A percentile compares a stretch with the other conserved stretches of the same genome.
These are phyloP conservation scores for Hanseniaspora hatyaiensis DNA, from an alignment of 805 yeast genomes.

Conservation along the genomic window DNA sequence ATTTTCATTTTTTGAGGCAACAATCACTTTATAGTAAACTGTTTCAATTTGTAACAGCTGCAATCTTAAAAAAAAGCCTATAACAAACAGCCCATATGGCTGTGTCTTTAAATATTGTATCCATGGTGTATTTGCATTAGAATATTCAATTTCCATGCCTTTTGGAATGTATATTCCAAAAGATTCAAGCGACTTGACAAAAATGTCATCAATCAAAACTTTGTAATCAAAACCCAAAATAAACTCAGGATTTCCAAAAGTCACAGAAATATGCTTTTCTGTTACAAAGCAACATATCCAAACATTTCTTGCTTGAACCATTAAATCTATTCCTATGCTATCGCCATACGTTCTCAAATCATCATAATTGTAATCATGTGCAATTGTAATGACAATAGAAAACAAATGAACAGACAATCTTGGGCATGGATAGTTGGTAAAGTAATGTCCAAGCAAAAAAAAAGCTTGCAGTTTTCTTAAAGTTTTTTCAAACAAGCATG, in stretches of 20 bases:
- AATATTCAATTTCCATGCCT: neutral
- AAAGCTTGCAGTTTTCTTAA: conserved; percentile 13
- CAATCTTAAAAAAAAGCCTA: conserved; percentile 6
- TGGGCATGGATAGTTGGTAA: conserved; percentile 8
- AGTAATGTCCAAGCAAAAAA: conserved; percentile 7
- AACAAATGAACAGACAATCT: conserved; percentile 11
- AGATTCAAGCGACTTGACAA: neutral
- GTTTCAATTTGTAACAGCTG: conserved; percentile 10
- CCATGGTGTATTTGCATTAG: conserved; percentile 10
- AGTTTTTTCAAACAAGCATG: neutral
- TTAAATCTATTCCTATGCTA: conserved; percentile 3
- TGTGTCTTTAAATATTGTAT: neutral
- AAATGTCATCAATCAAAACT: conserved; percentile 1
- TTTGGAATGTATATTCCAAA: neutral
- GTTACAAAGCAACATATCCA: conserved; percentile 10
- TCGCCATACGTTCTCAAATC: conserved; percentile 1
- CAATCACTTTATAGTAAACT: conserved; percentile 7
- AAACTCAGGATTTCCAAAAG: conserved; percentile 14
- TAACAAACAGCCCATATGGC: neutral
- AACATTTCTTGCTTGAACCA: conserved; percentile 7
- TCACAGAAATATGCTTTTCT: conserved; percentile 12
- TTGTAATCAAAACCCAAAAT: conserved; percentile 10
- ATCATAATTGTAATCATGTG: conserved; percentile 11
- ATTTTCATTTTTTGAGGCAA: conserved; percentile 11
- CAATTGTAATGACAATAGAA: conserved; percentile 9